A percentile compares a stretch with the other conserved stretches of the same genome.
Conservation (phyloP, 495 filamentous ascomycete species). For the Aspergillus mulundensis region DNA sequence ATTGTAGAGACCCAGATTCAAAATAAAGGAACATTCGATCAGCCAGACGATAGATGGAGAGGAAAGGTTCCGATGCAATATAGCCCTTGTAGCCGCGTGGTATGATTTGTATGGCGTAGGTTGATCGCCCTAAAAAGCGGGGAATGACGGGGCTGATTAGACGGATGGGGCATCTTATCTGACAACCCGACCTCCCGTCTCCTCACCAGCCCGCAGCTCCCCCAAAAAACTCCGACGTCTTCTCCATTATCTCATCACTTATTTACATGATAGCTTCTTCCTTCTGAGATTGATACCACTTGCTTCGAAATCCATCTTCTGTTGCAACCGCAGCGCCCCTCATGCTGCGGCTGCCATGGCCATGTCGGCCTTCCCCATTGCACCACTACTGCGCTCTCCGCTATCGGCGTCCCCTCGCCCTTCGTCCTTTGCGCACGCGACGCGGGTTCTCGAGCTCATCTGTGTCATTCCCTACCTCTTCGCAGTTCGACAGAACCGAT, state of each 20-base stretch:
- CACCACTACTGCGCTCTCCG: slow-evolving; percentile 18
- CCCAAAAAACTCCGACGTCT: no score
- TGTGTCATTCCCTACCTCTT: slow-evolving; percentile 33
- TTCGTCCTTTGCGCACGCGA: slow-evolving; percentile 3
- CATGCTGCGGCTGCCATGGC: slow-evolving; percentile 27
- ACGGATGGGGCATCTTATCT: slow-evolving; percentile 1
- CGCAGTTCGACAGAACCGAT: slow-evolving; percentile 60
- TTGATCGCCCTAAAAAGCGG: not conserved
- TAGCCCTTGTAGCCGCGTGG: not conserved
- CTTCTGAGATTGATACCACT: not conserved
- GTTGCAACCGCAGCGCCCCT: not conserved
- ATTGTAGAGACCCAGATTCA: no score
- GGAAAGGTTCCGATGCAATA: not conserved
- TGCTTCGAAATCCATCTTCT: not conserved
- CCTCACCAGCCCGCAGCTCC: not conserved
- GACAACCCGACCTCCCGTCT: not conserved
- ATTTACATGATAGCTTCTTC: not conserved
- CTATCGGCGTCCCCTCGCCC: slow-evolving; percentile 19
- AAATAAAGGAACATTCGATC: no score
- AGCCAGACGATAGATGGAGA: not conserved
- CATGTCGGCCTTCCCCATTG: slow-evolving; percentile 11
- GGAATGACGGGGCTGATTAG: not conserved
- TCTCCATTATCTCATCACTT: not conserved
- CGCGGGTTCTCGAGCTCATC: slow-evolving; percentile 32
- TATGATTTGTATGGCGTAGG: not conserved